Conservation (phyloP, 768 basidiomycete genomes). For the Paxillus ammoniavirescens region DNA sequence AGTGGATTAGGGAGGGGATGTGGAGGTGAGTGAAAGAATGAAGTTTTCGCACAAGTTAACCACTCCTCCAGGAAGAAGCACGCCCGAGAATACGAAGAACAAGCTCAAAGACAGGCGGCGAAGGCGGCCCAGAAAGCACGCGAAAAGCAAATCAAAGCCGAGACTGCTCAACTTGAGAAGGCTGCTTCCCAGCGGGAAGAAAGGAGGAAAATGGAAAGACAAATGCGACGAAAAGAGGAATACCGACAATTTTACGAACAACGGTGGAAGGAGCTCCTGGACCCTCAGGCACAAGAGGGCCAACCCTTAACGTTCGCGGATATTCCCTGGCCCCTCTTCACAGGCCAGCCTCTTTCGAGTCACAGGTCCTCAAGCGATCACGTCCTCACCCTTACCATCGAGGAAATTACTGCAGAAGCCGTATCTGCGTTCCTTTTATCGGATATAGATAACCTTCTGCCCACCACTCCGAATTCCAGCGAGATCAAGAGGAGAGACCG, state of each 20-base stretch:
- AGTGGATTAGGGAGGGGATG: constrained; percentile 86
- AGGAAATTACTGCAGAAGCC: constrained; percentile 54
- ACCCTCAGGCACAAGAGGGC: constrained; percentile 22
- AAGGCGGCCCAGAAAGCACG: constrained; percentile 52
- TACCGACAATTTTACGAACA: constrained; percentile 54
- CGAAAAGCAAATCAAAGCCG: constrained; percentile 51
- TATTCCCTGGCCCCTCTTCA: constrained; percentile 72
- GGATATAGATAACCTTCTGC: background rate
- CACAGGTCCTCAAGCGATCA: constrained; percentile 12
- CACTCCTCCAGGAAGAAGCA: constrained; percentile 55
- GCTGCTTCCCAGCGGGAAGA: constrained; percentile 52
- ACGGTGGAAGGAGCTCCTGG: constrained; percentile 55
- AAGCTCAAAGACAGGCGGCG: constrained; percentile 52
- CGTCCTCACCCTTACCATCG: constrained; percentile 31
- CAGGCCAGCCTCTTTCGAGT: constrained; percentile 25
- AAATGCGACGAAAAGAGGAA: constrained; percentile 40
- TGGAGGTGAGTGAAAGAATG: constrained; percentile 54
- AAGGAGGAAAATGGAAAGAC: constrained; percentile 47
- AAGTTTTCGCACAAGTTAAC: constrained; percentile 2
- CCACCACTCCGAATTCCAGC: constrained; percentile 8
- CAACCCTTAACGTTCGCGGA: constrained; percentile 47
- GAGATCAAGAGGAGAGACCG: constrained; percentile 46
- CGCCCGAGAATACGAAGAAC: constrained; percentile 63
- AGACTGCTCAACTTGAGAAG: constrained; percentile 51
- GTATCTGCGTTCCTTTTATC: constrained; percentile 59